phyloP scores from a whole-genome alignment of 768 basidiomycete genomes.

The Boletus vinaceobasis region DNA sequence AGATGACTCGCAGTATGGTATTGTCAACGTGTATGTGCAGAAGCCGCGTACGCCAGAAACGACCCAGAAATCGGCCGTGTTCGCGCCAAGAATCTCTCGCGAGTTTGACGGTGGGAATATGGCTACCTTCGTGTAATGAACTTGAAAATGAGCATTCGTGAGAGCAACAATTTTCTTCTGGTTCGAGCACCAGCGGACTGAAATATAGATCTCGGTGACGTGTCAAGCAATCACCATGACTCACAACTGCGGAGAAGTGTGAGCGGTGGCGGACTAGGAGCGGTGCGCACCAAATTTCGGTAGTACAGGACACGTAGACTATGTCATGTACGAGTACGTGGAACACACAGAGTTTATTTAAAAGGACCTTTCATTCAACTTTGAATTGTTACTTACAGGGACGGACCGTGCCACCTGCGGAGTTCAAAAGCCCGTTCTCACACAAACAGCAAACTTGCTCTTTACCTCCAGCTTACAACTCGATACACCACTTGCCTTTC shows the following conservation, averaged over 20 bases:
- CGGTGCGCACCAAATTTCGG: not conserved
- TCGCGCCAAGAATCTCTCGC: not conserved
- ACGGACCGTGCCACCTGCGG: slow-evolving; percentile 25
- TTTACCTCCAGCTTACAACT: slow-evolving; percentile 28
- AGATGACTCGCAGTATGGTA: not conserved
- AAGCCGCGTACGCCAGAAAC: not conserved
- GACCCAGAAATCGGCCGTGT: not conserved
- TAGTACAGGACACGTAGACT: slow-evolving; percentile 19
- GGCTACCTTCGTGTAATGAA: not conserved
- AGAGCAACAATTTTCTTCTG: too few species aligned
- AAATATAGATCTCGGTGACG: not conserved
- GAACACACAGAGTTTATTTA: not conserved
- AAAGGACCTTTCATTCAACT: not conserved
- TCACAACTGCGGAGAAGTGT: not conserved
- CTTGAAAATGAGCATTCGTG: too few species aligned
- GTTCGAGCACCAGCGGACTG: too few species aligned
- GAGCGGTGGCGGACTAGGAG: not conserved
- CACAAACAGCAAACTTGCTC: slow-evolving; percentile 36
- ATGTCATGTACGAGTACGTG: slow-evolving; percentile 11
- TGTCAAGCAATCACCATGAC: not conserved
- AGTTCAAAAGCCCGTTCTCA: slow-evolving; percentile 33
- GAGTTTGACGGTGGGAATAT: too few species aligned
- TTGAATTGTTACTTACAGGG: not conserved
- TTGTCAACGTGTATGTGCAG: not conserved
- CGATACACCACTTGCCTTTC: slow-evolving; percentile 26